These are phyloP conservation scores for Vachellia collinsii DNA, from an alignment of 306 rosid genomes.

Conservation along the genomic window DNA sequence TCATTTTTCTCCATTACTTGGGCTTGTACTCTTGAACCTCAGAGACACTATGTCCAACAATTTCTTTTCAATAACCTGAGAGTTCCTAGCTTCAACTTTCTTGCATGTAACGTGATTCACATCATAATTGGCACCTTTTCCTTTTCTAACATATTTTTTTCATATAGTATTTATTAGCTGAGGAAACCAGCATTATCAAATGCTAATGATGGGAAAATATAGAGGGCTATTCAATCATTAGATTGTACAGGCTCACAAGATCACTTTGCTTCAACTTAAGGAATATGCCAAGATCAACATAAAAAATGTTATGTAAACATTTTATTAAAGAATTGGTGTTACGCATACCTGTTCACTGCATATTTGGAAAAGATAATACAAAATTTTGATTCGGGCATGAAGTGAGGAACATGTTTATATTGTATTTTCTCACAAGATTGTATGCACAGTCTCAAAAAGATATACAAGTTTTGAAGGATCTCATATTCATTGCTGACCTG, in stretches of 20 bases:
- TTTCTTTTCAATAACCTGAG: background rate
- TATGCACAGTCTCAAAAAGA: background rate
- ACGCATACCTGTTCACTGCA: background rate
- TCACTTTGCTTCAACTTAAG: slow-evolving; percentile 5
- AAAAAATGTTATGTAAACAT: background rate
- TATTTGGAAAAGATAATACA: background rate
- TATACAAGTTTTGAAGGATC: slow-evolving; percentile 8
- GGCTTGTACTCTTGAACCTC: no score
- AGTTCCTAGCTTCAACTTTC: background rate
- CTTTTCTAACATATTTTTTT: background rate
- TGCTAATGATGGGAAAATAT: no score
- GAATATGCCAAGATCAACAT: background rate
- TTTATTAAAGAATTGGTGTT: background rate
- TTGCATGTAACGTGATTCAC: background rate
- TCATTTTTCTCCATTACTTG: no score
- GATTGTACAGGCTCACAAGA: background rate
- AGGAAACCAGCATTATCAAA: no score
- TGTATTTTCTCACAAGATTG: slow-evolving; percentile 6
- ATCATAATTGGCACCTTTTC: slow-evolving; percentile 1
- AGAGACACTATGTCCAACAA: no score
- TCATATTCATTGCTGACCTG: slow-evolving; percentile 56
- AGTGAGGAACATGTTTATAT: slow-evolving; percentile 18
- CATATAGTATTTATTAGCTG: no score
- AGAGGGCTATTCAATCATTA: no score
- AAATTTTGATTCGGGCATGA: slow-evolving; percentile 14